Conservation (phyloP, 306 rosid genomes). For the Rosa multiflora region DNA sequence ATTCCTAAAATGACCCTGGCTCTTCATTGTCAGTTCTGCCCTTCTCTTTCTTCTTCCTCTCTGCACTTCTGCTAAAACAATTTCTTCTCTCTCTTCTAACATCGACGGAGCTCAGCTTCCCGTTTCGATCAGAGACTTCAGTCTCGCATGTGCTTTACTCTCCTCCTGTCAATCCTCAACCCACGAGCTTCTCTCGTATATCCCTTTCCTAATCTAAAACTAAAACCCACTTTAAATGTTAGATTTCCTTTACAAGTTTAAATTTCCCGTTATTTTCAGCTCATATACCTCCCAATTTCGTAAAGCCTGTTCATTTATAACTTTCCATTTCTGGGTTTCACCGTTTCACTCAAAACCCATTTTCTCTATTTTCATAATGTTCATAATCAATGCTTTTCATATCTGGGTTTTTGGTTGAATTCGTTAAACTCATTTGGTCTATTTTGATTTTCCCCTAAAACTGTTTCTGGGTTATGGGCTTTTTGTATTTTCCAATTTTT, state of each 20-base stretch:
- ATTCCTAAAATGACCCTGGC: too few relatives aligned
- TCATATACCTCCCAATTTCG: not conserved
- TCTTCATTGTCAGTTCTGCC: too few relatives aligned
- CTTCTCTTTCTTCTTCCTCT: too few relatives aligned
- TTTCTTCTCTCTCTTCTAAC: too few relatives aligned
- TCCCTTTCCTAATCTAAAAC: not conserved
- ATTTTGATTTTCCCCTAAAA: not conserved
- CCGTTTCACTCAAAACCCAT: not conserved
- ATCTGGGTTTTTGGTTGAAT: too few relatives aligned
- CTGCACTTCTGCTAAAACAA: too few relatives aligned
- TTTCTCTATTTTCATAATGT: not conserved
- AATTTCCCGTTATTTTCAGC: not conserved
- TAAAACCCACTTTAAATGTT: too few relatives aligned
- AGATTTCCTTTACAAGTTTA: not conserved
- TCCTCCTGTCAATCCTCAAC: too few relatives aligned
- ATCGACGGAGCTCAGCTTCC: too few relatives aligned
- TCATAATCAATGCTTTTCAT: not conserved
- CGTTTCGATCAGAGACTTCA: too few relatives aligned
- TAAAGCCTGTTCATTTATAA: not conserved
- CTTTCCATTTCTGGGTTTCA: constrained; percentile 7
- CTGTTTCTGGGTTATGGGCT: not conserved
- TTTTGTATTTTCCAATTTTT: not conserved
- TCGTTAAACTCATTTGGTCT: not conserved
- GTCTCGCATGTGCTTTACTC: too few relatives aligned
- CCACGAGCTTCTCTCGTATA: too few relatives aligned